Evolutionary conservation across 2,329 filamentous ascomycete genomes (phyloP).

Genomic region (Diaporthe eres): DNA sequence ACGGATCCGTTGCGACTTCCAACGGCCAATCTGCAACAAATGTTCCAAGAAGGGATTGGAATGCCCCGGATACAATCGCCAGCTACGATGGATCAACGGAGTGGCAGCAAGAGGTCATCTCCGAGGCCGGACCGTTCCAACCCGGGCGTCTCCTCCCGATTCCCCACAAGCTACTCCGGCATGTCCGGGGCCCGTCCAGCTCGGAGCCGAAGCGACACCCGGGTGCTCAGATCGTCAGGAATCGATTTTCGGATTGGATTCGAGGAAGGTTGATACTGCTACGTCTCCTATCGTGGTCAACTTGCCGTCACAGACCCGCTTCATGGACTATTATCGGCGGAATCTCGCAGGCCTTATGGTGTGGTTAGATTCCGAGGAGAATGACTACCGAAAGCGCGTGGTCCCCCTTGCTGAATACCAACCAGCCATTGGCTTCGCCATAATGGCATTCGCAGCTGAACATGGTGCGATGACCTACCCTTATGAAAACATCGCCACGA

Average conservation of each 20-base stretch:
- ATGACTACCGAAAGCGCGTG: neutral
- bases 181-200: neutral
- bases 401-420: neutral
- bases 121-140: neutral
- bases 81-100: constrained; percentile 10
- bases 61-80: constrained; percentile 1
- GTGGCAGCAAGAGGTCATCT: constrained; percentile 7
- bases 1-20: neutral
- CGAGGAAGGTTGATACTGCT: too few relatives aligned
- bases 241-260: neutral
- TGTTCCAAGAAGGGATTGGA: constrained; percentile 16
- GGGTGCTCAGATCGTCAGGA: neutral
- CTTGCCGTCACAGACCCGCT: neutral
- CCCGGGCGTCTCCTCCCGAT: neutral
- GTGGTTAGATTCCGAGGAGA: constrained; percentile 19
- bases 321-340: constrained; percentile 15
- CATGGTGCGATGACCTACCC: neutral
- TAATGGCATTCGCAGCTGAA: neutral
- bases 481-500: neutral
- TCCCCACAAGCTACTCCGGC: neutral
- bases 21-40: neutral
- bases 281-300: neutral
- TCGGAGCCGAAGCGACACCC: neutral
- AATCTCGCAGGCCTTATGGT: constrained; percentile 11
- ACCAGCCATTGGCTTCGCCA: constrained; percentile 14